phyloP scores from a whole-genome alignment of 306 rosid species.

The Chamaecrista fasciculata region DNA sequence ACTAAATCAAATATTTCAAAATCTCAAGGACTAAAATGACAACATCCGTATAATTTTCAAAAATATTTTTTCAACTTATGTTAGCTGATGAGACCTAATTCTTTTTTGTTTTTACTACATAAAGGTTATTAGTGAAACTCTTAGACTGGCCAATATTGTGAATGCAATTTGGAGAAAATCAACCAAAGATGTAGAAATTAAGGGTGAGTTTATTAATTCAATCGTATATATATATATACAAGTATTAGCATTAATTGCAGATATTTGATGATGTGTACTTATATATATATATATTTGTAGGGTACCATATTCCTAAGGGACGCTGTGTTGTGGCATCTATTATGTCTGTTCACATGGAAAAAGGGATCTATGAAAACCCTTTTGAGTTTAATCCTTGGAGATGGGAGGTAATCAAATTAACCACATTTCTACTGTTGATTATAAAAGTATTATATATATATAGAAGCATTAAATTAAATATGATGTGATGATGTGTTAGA shows the following conservation, averaged over 20 bases:
- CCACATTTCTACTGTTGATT: too few relatives aligned
- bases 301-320: constrained; percentile 63
- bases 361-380: constrained; percentile 60
- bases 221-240: not conserved
- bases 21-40: too few relatives aligned
- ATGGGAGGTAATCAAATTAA: constrained; percentile 84
- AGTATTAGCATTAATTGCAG: not conserved
- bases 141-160: constrained; percentile 87
- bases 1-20: too few relatives aligned
- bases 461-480: too few relatives aligned
- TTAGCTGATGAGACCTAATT: not conserved
- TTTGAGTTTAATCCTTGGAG: constrained; percentile 79
- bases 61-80: too few relatives aligned
- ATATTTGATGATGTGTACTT: not conserved
- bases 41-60: too few relatives aligned
- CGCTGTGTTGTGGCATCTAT: constrained; percentile 76
- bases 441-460: too few relatives aligned
- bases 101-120: not conserved
- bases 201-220: constrained; percentile 45
- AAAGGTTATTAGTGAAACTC: constrained; percentile 91
- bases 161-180: constrained; percentile 96
- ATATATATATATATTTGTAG: constrained; percentile 39
- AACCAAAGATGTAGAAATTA: constrained; percentile 65
- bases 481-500: too few relatives aligned
- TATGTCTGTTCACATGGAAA: constrained; percentile 75